Percentiles rank a stretch among this genome's conserved stretches.
Evolutionary conservation across 2,329 filamentous ascomycete species (phyloP).

Genomic region (Metarhizium brunneum): DNA sequence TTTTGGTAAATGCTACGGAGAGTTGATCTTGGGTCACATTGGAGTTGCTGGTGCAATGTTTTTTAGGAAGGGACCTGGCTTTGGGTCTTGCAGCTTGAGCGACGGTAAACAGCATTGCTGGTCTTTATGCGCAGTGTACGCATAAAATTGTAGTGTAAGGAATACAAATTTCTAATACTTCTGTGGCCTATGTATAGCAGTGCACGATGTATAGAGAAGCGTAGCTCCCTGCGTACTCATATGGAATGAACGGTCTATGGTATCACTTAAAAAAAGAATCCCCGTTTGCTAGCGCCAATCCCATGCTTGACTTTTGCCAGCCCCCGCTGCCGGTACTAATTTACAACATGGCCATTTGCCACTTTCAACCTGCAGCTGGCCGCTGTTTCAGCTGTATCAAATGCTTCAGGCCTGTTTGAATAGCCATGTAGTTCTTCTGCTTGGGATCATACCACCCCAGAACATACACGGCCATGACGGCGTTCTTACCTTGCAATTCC

Average conservation of each 20-base stretch:
- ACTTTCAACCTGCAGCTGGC: constrained; percentile 20
- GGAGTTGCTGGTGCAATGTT: background rate
- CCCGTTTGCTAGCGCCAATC: background rate
- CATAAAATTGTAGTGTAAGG: background rate
- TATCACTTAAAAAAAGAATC: constrained; percentile 14
- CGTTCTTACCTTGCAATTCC: constrained; percentile 37
- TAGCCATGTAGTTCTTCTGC: constrained; percentile 32
- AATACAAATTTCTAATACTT: background rate
- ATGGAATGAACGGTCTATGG: constrained; percentile 11
- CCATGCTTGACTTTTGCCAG: constrained; percentile 6
- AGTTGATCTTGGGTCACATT: background rate
- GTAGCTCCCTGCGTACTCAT: background rate
- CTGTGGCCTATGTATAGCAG: background rate
- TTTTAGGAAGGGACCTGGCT: background rate
- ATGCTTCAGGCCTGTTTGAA: constrained; percentile 34
- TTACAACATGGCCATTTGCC: background rate
- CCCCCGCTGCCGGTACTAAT: background rate
- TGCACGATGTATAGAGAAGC: background rate
- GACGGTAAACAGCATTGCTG: background rate
- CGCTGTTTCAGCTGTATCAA: constrained; percentile 30
- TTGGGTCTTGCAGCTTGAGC: background rate
- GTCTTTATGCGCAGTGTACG: background rate
- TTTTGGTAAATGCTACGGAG: background rate
- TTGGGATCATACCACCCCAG: constrained; percentile 47
- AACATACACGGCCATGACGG: constrained; percentile 41